Percentiles rank a stretch among this genome's conserved stretches.
Conservation (phyloP, 768 basidiomycete genomes). For the Lyophyllum atratum region DNA sequence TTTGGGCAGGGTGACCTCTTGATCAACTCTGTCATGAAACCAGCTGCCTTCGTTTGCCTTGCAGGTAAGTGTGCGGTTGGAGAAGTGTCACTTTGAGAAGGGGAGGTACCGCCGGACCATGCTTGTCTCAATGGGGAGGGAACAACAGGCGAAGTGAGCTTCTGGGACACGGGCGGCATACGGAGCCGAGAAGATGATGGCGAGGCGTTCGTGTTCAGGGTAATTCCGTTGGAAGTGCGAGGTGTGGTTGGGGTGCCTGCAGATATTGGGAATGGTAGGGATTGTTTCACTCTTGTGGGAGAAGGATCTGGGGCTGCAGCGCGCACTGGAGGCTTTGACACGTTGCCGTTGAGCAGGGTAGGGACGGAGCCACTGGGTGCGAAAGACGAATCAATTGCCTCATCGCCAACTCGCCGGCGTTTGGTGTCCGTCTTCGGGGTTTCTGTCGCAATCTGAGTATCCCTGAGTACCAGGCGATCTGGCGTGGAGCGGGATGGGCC, state of each 20-base stretch:
- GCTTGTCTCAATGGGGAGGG: constrained; percentile 79
- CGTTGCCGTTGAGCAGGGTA: constrained; percentile 14
- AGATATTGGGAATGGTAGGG: constrained; percentile 38
- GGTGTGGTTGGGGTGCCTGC: constrained; percentile 25
- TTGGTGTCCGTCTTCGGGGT: constrained; percentile 52
- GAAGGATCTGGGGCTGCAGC: constrained; percentile 36
- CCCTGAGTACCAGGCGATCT: constrained; percentile 37
- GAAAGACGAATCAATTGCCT: constrained; percentile 32
- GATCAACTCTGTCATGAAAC: constrained; percentile 68
- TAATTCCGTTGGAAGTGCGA: constrained; percentile 23
- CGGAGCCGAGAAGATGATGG: constrained; percentile 40
- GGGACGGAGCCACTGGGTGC: constrained; percentile 25
- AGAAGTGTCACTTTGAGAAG: constrained; percentile 30
- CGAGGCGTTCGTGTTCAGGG: constrained; percentile 18
- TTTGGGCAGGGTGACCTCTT: constrained; percentile 66
- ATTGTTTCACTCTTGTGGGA: constrained; percentile 29
- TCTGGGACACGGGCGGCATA: constrained; percentile 37
- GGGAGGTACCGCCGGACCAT: constrained; percentile 54
- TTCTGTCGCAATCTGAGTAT: constrained; percentile 35
- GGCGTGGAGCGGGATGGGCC: constrained; percentile 52
- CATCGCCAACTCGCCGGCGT: constrained; percentile 59
- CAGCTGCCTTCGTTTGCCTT: constrained; percentile 66
- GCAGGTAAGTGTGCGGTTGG: constrained; percentile 33
- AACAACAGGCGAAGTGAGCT: constrained; percentile 61
- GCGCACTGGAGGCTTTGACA: constrained; percentile 25